Conservation (phyloP, 257 asterid species). For the Anisodus acutangulus region DNA sequence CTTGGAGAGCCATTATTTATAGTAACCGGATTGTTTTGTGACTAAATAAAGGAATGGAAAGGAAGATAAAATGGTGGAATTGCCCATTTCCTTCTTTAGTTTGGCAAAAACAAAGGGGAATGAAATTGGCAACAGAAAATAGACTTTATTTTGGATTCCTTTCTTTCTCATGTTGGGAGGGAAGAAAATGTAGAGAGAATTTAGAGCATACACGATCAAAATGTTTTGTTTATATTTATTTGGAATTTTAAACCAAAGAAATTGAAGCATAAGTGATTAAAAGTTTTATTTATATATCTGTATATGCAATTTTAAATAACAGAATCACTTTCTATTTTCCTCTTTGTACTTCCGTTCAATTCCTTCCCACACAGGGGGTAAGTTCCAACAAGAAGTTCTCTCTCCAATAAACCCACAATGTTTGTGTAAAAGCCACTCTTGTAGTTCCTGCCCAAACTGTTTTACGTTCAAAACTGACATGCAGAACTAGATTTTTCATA, state of each 20-base stretch:
- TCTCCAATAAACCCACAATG: conserved; percentile 1
- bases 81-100: neutral
- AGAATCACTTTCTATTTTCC: neutral
- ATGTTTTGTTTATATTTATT: neutral
- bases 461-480: neutral
- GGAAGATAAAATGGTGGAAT: conserved; percentile 9
- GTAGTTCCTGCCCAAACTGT: neutral
- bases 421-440: neutral
- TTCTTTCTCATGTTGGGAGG: conserved; percentile 1
- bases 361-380: neutral
- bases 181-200: neutral
- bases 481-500: neutral
- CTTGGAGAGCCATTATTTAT: neutral
- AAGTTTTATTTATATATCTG: neutral
- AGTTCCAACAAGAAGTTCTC: neutral
- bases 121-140: conserved; percentile 1
- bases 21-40: neutral
- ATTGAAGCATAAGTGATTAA: neutral
- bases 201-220: neutral
- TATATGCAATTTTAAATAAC: neutral
- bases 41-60: neutral
- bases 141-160: neutral
- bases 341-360: neutral
- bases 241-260: neutral
- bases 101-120: neutral